Evolutionary conservation across 305 asterid genomes (phyloP).

Genomic region (Solanum aculeatissimum): DNA sequence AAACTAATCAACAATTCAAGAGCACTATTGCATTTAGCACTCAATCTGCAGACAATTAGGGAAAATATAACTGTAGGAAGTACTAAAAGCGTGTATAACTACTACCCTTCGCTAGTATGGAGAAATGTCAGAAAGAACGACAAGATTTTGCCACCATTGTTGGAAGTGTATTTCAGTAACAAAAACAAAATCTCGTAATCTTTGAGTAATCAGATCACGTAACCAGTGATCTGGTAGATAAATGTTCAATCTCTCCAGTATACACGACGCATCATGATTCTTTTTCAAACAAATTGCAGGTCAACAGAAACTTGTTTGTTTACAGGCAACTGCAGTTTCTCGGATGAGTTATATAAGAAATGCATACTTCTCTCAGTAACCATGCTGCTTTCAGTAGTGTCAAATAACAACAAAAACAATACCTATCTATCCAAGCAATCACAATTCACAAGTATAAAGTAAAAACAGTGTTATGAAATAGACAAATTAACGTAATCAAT

Average conservation of each 20-base stretch:
- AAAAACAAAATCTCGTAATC: not conserved
- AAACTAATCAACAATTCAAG: not conserved
- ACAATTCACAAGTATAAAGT: not conserved
- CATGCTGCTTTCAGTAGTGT: not conserved
- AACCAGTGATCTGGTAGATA: not conserved
- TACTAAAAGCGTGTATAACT: not conserved
- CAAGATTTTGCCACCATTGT: not conserved
- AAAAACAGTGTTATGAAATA: not conserved
- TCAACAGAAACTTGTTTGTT: not conserved
- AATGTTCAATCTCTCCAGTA: not conserved
- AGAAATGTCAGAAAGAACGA: not conserved
- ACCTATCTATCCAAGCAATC: not conserved
- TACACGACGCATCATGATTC: not conserved
- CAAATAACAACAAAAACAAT: not conserved
- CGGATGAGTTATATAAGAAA: not conserved
- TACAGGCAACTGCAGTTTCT: not conserved
- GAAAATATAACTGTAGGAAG: not conserved
- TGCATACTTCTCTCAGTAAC: not conserved
- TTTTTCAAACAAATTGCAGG: not conserved
- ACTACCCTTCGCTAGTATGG: not conserved
- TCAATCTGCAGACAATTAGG: not conserved
- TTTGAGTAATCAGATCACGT: not conserved
- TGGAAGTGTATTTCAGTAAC: not conserved
- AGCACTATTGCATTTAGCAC: not conserved
- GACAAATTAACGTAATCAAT: not conserved